These are phyloP conservation scores for Waitea zeae DNA, from an alignment of 1,284 basidiomycete species.

Conservation along the genomic window DNA sequence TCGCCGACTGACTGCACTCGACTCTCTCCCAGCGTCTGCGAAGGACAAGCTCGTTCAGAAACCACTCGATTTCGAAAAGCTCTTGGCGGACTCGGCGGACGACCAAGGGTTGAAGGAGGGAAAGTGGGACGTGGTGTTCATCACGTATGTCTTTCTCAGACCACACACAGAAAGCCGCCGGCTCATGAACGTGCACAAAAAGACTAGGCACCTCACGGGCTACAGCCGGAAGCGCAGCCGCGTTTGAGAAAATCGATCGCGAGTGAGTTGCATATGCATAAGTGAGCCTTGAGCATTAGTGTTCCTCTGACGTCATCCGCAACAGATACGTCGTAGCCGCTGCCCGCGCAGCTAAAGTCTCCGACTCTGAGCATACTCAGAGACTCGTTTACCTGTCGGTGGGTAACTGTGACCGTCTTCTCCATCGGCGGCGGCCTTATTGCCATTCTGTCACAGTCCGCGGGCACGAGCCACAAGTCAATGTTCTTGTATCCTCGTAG, in stretches of 20 bases:
- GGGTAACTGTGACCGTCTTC: constrained; percentile 12
- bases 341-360: constrained; percentile 40
- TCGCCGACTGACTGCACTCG: constrained; percentile 27
- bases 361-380: constrained; percentile 35
- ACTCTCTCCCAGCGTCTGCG: constrained; percentile 16
- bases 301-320: no score
- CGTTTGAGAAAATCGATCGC: constrained; percentile 61
- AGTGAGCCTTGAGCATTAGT: no score
- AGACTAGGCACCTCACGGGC: constrained; percentile 49
- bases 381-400: constrained; percentile 58
- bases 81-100: no score
- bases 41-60: constrained; percentile 41
- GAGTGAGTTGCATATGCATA: no score
- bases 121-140: constrained; percentile 54
- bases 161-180: no score
- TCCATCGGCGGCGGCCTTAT: background rate
- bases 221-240: constrained; percentile 40
- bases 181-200: background rate
- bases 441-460: constrained; percentile 17
- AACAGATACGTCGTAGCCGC: constrained; percentile 57
- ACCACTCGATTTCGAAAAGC: constrained; percentile 46
- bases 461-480: constrained; percentile 28
- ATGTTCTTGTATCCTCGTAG: constrained; percentile 33
- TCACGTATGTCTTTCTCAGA: constrained; percentile 25
- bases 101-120: constrained; percentile 29